Evolutionary conservation across 2,329 filamentous ascomycete species (phyloP), one percentile per base, ranked within the genome.

Genomic region (Knufia petricola): DNA sequence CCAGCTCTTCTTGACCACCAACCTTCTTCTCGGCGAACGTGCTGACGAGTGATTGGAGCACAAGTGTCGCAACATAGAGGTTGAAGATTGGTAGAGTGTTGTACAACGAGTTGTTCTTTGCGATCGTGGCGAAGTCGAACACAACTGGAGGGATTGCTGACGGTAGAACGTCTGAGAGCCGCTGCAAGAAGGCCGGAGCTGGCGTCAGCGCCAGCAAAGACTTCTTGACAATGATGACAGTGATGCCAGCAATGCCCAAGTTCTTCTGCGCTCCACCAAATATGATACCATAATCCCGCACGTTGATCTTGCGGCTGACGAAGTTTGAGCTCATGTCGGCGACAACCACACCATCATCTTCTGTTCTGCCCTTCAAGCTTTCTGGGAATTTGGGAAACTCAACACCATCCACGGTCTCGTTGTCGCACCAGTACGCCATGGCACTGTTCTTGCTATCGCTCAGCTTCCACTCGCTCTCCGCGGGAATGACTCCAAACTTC

Each of bases 181-280:
- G 74, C 51, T 88, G 77, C 61, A 95, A 70, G 41, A 94, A 71
- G 3, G 76, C 70, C 1, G 85, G 71, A 6, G 81, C 72, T 2
- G 87, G 84, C 58, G 86, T 80, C 4, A 77, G 69, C 2, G 74
- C 73, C 1, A 96, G 75, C 24, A 96, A 73, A 54, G 71, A 79
- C 71, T 94, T 94, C 63, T 83, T 84, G 61, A 96, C 74, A 42
- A 95, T 82, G 12, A 85, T 83, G 23, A 95, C 85, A 4, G 90
- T 92, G 52, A 96, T 78, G 51, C 90, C 90, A 1, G 90, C 82
- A 2, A 78, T 79, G 23, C 89, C 90, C 9, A 95, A 76, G 68
- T 96, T 95, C 78, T 96, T 95, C 65, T 95, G 90, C 0, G 89
- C 88, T 40, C 89, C 88, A 53, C 76, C 94, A 70, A 95, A 95